Conservation (phyloP, 2,329 filamentous ascomycete genomes). For the Coniochaeta pulveracea region DNA sequence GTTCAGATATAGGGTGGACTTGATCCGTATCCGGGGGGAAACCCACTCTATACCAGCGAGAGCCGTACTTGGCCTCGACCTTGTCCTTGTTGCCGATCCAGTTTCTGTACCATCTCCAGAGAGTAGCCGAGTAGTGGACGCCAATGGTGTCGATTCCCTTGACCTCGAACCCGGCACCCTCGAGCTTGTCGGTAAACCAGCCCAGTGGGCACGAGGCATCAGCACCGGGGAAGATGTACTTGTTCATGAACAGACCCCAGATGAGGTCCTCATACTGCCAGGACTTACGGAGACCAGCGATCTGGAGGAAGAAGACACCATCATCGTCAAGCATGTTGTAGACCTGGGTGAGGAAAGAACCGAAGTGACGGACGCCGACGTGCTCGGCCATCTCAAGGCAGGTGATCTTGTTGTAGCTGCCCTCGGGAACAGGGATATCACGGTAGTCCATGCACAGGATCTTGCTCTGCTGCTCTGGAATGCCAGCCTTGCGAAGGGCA, state of each 20-base stretch:
- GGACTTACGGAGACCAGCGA: constrained; percentile 81
- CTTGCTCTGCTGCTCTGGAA: constrained; percentile 78
- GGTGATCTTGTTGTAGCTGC: constrained; percentile 86
- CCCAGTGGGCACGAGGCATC: constrained; percentile 90
- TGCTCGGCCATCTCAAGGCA: constrained; percentile 98
- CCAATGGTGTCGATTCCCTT: constrained; percentile 89
- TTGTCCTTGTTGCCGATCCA: constrained; percentile 92
- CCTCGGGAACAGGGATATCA: constrained; percentile 71
- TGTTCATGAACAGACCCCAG: constrained; percentile 99
- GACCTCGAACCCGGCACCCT: constrained; percentile 80
- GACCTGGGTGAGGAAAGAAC: constrained; percentile 71
- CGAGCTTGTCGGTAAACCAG: constrained; percentile 74
- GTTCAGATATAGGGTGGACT: too few species aligned
- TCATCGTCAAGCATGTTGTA: constrained; percentile 95
- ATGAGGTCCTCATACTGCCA: constrained; percentile 98
- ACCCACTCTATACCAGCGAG: constrained; percentile 87
- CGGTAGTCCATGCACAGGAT: constrained; percentile 97
- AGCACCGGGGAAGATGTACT: constrained; percentile 95
- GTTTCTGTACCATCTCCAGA: constrained; percentile 98
- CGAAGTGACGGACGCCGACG: constrained; percentile 86
- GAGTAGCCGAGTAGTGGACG: constrained; percentile 90
- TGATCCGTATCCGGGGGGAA: not conserved
- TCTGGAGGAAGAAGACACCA: constrained; percentile 91
- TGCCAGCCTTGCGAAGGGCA: constrained; percentile 69
- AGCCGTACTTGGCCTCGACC: constrained; percentile 89